Base-by-base conservation (phyloP, 176 grass and related monocot genomes). In the Cocos nucifera region DNA sequence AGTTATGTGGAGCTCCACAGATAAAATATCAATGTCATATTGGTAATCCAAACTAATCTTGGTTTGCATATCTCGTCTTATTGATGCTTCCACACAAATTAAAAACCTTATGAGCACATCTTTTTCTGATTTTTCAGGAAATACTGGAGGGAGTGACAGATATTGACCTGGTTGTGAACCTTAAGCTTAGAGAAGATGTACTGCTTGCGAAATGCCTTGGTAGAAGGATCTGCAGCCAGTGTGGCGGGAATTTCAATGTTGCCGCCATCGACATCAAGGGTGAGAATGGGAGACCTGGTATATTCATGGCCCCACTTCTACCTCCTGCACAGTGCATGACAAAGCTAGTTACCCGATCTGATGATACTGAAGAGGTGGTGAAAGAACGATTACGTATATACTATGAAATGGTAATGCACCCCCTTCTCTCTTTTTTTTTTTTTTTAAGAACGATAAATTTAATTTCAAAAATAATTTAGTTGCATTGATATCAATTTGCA, bases 71-170 rank as follows among this genome's bases (percentile, higher is more conserved):
- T 44, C 8, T 44, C 10, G 9, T 44, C 9, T 44, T 44, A 14
- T 44, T 44, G 35, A 44, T 44, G 35, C 35, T 44, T 44, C 35
- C 35, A 44, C 35, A 44, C 35, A 44, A 44, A 44, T 44, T 44
- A 14, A 44, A 14, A 44, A 2, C 35, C 10, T 3, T 44, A 14
- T 44, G 6, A 44, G 35, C 35, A 44, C 35, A 10, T 44, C 35
- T 44, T 30, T 30, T 14, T 68, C 25, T 59, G 23, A 63, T 22
- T 56, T 78, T 17, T 23, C 67, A 98, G 93, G 93, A 98, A 78
- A 98, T 98, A 76, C 76, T 98, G 0, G 93, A 92, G 72, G 83
- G 84, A 27, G 84, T 98, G 26, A 92, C 84, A 21, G 84, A 92
- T 69, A 89, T 98, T 62, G 93, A 98, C 74, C 70, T 92, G 59